These are phyloP conservation scores for Penicillium sp. DNA, from an alignment of 2,329 filamentous ascomycete genomes.

Conservation along the genomic window DNA sequence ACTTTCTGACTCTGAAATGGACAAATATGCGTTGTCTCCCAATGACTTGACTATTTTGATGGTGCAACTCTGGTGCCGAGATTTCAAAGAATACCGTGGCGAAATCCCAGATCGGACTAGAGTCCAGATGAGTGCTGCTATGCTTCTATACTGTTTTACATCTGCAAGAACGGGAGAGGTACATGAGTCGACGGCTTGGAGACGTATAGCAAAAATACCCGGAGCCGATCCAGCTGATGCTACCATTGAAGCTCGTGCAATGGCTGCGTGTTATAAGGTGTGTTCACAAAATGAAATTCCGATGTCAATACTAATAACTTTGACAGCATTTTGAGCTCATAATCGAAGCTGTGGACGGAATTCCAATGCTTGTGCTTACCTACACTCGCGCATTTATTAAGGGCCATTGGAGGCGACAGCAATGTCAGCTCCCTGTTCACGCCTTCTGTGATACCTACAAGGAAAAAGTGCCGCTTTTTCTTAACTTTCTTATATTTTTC, in stretches of 20 bases:
- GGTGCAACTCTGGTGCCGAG: slow-evolving; percentile 18
- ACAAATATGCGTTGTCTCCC: slow-evolving; percentile 15
- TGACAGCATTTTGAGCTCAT: slow-evolving; percentile 21
- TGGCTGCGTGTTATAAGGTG: slow-evolving; percentile 21
- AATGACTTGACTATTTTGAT: slow-evolving; percentile 21
- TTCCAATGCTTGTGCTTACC: slow-evolving; percentile 19
- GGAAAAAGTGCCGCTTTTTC: slow-evolving; percentile 13
- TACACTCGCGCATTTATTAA: slow-evolving; percentile 18
- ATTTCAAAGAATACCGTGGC: slow-evolving; percentile 16
- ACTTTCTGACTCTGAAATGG: slow-evolving; percentile 10
- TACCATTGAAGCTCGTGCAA: slow-evolving; percentile 6
- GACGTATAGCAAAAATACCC: slow-evolving; percentile 1
- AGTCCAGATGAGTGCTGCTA: slow-evolving; percentile 12
- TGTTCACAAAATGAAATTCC: slow-evolving; percentile 1
- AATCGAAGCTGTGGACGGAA: slow-evolving; percentile 16
- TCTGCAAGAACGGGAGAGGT: slow-evolving; percentile 16
- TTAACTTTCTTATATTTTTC: slow-evolving; percentile 19
- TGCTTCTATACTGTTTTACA: slow-evolving; percentile 21
- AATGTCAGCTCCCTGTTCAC: slow-evolving; percentile 14
- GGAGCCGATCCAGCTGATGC: slow-evolving; percentile 3
- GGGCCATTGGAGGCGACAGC: slow-evolving; percentile 14
- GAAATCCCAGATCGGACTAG: slow-evolving; percentile 9
- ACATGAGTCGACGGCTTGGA: slow-evolving; percentile 14
- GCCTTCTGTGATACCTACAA: slow-evolving; percentile 18
- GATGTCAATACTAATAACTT: slow-evolving; percentile 4